Conservation (phyloP, 495 filamentous ascomycete genomes). For the Rostrohypoxylon terebratum region DNA sequence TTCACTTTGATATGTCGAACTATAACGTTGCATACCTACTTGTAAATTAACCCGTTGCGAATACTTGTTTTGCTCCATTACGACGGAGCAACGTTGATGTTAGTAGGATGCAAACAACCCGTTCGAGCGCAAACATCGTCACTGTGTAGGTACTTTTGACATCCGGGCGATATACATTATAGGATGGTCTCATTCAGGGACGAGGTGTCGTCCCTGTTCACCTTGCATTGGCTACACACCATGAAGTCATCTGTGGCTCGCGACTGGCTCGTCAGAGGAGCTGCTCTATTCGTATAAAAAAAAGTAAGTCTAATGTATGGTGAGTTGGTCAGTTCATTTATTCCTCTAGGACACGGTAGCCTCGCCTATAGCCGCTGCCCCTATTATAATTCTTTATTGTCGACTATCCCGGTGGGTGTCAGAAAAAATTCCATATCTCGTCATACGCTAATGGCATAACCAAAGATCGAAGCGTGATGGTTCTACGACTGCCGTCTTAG, state of each 20-base stretch:
- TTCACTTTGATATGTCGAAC: background rate
- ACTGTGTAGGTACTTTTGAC: background rate
- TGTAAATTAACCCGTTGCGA: background rate
- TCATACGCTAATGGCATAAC: conserved; percentile 6
- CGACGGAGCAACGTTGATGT: background rate
- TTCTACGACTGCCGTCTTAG: conserved; percentile 12
- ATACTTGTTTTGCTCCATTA: background rate
- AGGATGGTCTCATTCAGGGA: background rate
- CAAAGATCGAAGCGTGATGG: conserved; percentile 1
- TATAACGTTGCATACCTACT: background rate
- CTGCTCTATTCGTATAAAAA: background rate
- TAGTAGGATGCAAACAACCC: background rate
- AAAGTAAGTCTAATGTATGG: background rate
- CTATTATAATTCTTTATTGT: conserved; percentile 3
- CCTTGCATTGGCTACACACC: background rate
- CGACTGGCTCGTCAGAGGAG: background rate
- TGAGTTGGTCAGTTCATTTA: conserved; percentile 1
- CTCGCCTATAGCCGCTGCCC: background rate
- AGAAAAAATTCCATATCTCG: conserved; percentile 6
- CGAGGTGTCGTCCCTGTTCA: background rate
- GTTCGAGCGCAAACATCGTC: background rate
- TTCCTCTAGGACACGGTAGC: background rate
- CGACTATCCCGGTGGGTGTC: background rate
- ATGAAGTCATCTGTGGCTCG: no score
- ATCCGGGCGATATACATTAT: background rate